These are phyloP conservation scores for Penicillium sp. DNA, from an alignment of 2,329 filamentous ascomycete species.

Conservation along the genomic window DNA sequence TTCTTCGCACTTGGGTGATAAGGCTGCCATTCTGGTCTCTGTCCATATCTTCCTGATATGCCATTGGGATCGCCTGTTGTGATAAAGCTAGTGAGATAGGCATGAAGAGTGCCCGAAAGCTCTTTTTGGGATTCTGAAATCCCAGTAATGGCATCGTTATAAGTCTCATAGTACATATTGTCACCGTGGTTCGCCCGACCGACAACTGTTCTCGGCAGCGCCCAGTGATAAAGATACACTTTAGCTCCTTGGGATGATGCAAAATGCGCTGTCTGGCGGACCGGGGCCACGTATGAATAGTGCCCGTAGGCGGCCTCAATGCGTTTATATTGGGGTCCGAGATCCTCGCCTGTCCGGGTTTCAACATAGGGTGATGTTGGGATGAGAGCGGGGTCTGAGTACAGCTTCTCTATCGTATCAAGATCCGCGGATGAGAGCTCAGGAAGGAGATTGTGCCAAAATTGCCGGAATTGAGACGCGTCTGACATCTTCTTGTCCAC, in stretches of 20 bases:
- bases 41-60: conserved; percentile 25
- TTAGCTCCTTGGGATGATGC: conserved; percentile 38
- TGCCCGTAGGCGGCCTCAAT: conserved; percentile 52
- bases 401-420: conserved; percentile 57
- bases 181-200: conserved; percentile 53
- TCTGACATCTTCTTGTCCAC: conserved; percentile 54
- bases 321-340: conserved; percentile 57
- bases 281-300: conserved; percentile 53
- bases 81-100: conserved; percentile 54
- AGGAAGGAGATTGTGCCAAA: conserved; percentile 65
- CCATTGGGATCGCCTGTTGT: conserved; percentile 49
- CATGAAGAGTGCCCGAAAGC: conserved; percentile 47
- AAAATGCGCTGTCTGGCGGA: conserved; percentile 48
- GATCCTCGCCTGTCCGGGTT: conserved; percentile 19
- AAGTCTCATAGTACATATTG: conserved; percentile 52
- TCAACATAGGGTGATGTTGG: conserved; percentile 30
- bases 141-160: conserved; percentile 35
- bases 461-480: conserved; percentile 56
- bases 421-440: conserved; percentile 56
- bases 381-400: conserved; percentile 58
- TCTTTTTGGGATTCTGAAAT: conserved; percentile 45
- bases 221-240: conserved; percentile 58
- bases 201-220: conserved; percentile 46
- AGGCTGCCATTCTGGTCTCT: conserved; percentile 39
- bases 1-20: conserved; percentile 33